Evolutionary conservation across 345 rosid genomes (phyloP).

Genomic region (Populus alba): DNA sequence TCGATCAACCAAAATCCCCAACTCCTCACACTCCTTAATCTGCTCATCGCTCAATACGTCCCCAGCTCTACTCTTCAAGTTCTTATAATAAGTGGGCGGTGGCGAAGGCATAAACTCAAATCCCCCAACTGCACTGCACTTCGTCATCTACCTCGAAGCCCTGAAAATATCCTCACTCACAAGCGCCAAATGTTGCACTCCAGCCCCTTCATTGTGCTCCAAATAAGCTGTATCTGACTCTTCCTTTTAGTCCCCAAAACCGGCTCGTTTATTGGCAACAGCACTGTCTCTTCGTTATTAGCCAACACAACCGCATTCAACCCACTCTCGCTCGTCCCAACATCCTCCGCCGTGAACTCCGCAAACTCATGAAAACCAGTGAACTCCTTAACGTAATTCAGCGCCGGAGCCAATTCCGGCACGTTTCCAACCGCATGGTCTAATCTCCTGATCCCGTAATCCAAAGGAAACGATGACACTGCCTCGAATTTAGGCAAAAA

Average conservation of each 20-base stretch:
- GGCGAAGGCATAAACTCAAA: constrained; percentile 97
- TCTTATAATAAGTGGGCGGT: constrained; percentile 76
- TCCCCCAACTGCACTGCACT: constrained; percentile 74
- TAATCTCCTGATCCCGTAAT: constrained; percentile 67
- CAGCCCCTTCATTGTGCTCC: constrained; percentile 92
- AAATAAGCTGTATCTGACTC: constrained; percentile 89
- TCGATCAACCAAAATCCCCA: constrained; percentile 87
- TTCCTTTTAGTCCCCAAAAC: constrained; percentile 86
- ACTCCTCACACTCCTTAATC: constrained; percentile 81
- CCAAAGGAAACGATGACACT: constrained; percentile 52
- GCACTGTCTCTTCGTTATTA: constrained; percentile 70
- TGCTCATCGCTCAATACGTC: constrained; percentile 74
- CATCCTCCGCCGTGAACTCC: constrained; percentile 86
- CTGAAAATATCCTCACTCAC: constrained; percentile 68
- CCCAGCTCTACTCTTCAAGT: constrained; percentile 66
- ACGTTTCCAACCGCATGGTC: constrained; percentile 97
- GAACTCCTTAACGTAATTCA: constrained; percentile 59
- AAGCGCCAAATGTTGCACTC: constrained; percentile 81
- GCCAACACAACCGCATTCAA: constrained; percentile 76
- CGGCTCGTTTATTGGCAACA: constrained; percentile 86
- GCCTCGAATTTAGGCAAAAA: constrained; percentile 69
- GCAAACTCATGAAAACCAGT: constrained; percentile 94
- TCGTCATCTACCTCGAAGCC: constrained; percentile 79
- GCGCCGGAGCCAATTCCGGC: constrained; percentile 59
- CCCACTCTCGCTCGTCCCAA: constrained; percentile 90